Percentiles rank a stretch among this genome's conserved stretches.
phyloP scores from a whole-genome alignment of 208 protist genomes.

The Crithidia expoeki region DNA sequence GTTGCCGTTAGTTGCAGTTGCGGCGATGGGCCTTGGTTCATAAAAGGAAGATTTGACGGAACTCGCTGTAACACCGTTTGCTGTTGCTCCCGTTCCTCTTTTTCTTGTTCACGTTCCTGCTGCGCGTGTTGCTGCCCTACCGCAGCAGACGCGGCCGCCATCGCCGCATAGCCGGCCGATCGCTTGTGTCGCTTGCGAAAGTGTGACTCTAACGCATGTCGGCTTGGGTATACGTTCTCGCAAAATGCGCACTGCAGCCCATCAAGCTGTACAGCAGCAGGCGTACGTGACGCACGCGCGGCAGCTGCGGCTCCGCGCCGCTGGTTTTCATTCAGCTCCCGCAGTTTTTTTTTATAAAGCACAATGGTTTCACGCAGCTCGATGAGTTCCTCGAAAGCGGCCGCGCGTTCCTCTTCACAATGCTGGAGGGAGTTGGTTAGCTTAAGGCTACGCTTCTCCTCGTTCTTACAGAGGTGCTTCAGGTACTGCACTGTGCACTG shows the following conservation, averaged over 20 bases:
- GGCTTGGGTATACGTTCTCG: slow-evolving; percentile 67
- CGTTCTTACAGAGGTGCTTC: slow-evolving; percentile 25
- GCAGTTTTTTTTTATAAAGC: slow-evolving; percentile 36
- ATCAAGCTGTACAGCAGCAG: neutral
- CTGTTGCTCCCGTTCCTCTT: neutral
- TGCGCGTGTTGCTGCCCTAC: slow-evolving; percentile 2
- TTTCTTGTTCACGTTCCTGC: neutral
- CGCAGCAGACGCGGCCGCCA: slow-evolving; percentile 38
- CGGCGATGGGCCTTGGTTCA: neutral
- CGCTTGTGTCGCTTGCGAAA: slow-evolving; percentile 68
- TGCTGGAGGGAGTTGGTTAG: slow-evolving; percentile 22
- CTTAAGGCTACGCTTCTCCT: slow-evolving; percentile 29
- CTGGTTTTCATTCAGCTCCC: slow-evolving; percentile 3
- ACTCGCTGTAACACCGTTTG: neutral
- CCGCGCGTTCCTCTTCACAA: slow-evolving; percentile 52
- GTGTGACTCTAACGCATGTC: slow-evolving; percentile 68
- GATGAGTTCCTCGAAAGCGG: slow-evolving; percentile 69
- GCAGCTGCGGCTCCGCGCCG: neutral
- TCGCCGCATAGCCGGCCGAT: slow-evolving; percentile 34
- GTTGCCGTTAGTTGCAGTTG: neutral
- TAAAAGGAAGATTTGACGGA: neutral
- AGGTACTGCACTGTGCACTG: slow-evolving; percentile 87
- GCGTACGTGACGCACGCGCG: neutral
- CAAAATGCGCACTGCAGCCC: slow-evolving; percentile 55
- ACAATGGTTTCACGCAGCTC: slow-evolving; percentile 58